Percentiles rank a stretch among this genome's conserved stretches.
These are phyloP conservation scores for Gossypium anomalum DNA, from an alignment of 345 rosid species.

Conservation along the genomic window DNA sequence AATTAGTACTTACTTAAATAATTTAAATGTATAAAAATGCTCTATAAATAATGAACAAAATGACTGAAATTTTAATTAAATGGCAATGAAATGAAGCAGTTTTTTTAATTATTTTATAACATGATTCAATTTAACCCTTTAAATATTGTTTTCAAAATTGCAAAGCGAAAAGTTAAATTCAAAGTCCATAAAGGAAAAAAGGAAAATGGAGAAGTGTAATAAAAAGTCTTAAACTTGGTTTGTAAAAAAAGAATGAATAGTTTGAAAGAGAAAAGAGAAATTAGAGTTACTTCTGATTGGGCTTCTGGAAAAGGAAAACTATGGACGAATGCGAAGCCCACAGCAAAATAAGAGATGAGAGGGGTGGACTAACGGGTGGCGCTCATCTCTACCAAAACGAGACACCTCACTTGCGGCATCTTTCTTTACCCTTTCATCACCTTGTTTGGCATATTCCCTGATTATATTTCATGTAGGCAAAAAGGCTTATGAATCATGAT, in stretches of 20 bases:
- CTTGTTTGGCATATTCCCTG: not conserved
- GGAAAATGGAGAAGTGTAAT: not conserved
- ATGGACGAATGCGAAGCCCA: not conserved
- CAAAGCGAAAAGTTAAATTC: not conserved
- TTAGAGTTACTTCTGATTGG: not conserved
- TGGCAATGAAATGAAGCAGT: not conserved
- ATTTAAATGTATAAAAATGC: not conserved
- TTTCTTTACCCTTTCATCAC: not conserved
- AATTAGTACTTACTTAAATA: not conserved
- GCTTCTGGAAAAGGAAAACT: not conserved
- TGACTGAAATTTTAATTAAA: not conserved
- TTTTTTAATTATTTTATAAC: not conserved
- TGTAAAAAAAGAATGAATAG: not conserved
- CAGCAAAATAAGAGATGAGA: not conserved
- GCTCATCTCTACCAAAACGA: constrained; percentile 10
- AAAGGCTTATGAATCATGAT: not conserved
- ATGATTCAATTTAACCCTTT: not conserved
- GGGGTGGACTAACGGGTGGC: not conserved
- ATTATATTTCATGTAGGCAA: not conserved
- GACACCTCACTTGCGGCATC: not conserved
- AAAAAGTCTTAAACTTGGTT: not conserved
- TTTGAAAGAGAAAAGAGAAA: not conserved
- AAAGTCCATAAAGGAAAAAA: not conserved
- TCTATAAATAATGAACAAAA: not conserved
- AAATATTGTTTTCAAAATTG: not conserved